Evolutionary conservation across 2,329 filamentous ascomycete species (phyloP), one percentile per base, ranked within the genome.

Genomic region (Fusarium verrucosum): DNA sequence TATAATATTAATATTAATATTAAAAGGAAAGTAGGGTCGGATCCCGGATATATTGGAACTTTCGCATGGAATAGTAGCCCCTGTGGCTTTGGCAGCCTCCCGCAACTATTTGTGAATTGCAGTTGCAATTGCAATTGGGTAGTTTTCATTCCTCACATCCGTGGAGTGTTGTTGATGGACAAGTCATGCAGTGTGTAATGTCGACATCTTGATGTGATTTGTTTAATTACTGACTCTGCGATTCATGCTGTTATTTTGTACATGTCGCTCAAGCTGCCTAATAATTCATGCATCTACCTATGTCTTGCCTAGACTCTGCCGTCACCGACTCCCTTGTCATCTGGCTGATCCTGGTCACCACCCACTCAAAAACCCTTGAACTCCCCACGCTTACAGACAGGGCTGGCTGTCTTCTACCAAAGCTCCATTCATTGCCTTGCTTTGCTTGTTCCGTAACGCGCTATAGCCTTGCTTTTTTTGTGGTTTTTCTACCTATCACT

Each of bases 21-120:
- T n/a, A n/a, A n/a, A n/a, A n/a, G n/a, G n/a, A n/a, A n/a, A n/a
- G n/a, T n/a, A n/a, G n/a, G n/a, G n/a, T n/a, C n/a, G n/a, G n/a
- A n/a, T n/a, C n/a, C n/a, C n/a, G n/a, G 17, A 41, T 28, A 32
- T 36, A 30, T 16, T 19, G 37, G n/a, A 49, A 30, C 10, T 20
- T 32, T 25, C 16, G 54, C 38, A 33, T 53, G 33, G 47, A 51
- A 63, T 66, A 51, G 51, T n/a, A n/a, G n/a, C n/a, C 28, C 37
- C 61, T 68, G n/a, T 65, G 62, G 54, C 42, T 37, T 52, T 35
- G 45, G 55, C 50, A 67, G 58, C 54, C 65, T 67, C 65, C 65
- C 55, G 53, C 40, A 62, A 42, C 28, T 40, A 38, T 49, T 36
- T 38, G 17, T 46, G 35, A 33, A 30, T 40, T 59, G 28, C 38